Conservation (phyloP, 805 yeast species). For the Saccharomycopsis fodiens region DNA sequence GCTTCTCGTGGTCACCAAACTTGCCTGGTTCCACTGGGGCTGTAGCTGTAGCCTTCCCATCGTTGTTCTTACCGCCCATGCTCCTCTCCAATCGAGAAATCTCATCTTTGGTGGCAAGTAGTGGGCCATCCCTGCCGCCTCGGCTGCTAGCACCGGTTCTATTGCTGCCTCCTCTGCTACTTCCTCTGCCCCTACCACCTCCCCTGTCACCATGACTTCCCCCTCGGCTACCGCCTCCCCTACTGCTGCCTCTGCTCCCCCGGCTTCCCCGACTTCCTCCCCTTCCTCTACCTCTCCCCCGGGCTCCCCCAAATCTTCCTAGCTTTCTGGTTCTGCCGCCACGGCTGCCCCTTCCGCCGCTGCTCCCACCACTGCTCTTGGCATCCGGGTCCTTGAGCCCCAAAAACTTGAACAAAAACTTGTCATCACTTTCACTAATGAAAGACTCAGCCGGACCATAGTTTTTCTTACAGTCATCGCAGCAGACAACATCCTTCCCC, state of each 20-base stretch:
- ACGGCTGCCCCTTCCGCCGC: constrained; percentile 28
- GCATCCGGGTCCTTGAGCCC: constrained; percentile 36
- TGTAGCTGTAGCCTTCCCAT: neutral
- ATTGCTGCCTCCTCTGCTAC: neutral
- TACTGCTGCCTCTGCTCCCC: constrained; percentile 16
- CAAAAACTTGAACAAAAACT: constrained; percentile 38
- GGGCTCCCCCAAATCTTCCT: constrained; percentile 28
- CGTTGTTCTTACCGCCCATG: neutral
- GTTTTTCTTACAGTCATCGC: constrained; percentile 36
- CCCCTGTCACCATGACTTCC: constrained; percentile 5
- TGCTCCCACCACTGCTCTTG: constrained; percentile 10
- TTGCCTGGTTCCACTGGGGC: too few relatives aligned
- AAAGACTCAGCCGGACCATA: constrained; percentile 23
- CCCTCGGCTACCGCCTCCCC: constrained; percentile 10
- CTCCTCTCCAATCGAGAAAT: neutral
- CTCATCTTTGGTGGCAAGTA: too few relatives aligned
- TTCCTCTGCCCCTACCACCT: constrained; percentile 7
- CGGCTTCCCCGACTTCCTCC: constrained; percentile 3
- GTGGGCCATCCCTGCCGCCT: too few relatives aligned
- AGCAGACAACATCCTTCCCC: constrained; percentile 28
- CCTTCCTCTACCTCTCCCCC: constrained; percentile 8
- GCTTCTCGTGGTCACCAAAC: too few relatives aligned
- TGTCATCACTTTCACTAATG: constrained; percentile 40
- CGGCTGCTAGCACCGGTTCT: neutral
- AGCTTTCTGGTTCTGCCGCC: constrained; percentile 28